Evolutionary conservation across 805 yeast species (phyloP), one percentile per base, ranked within the genome.

Genomic region (Starmerella bombi): DNA sequence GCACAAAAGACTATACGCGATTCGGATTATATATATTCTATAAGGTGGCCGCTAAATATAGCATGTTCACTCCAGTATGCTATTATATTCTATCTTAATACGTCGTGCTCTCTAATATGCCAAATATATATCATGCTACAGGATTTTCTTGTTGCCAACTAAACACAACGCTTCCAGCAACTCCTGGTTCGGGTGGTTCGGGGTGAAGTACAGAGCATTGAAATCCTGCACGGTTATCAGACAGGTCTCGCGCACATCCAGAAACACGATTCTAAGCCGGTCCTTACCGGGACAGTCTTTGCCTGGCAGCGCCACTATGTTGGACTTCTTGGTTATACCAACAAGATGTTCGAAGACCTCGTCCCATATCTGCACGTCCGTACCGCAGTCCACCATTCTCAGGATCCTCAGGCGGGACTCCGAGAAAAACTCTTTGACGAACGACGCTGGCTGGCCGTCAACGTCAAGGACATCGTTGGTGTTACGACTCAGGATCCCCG

Each of bases 381-480:
- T 9, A 7, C 33, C 42, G 27, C 44, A 42, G 37, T 38, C 25
- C 3, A 49, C 34, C 5, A 49, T 17, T 2, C 51, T 28, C 18
- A 49, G 25, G 5, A 37, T 16, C 6, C 49, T 38, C 28, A 17
- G 19, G 6, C 16, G 17, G 1, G 16, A 5, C 8, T 14, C 25
- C 2, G 12, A 12, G 29, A 44, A 49, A 5, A 29, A 15, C 29
- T 49, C 51, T 19, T 44, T 48, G n/a, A 49, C 51, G 7, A 44
- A 35, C 14, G 52, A 49, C 1, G 34, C 39, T 5, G 49, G 27
- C 20, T 21, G 17, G 3, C 32, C 38, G 10, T 22, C 7, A 2
- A 27, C 37, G 21, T 48, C 51, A 16, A 44, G 16, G 5, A 48
- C 49, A 27, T 49, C 52, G 19, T 34, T 41, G 18, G 49, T 47